phyloP scores from a whole-genome alignment of 2,329 filamentous ascomycete genomes.

The Aspergillus hiratsukae region DNA sequence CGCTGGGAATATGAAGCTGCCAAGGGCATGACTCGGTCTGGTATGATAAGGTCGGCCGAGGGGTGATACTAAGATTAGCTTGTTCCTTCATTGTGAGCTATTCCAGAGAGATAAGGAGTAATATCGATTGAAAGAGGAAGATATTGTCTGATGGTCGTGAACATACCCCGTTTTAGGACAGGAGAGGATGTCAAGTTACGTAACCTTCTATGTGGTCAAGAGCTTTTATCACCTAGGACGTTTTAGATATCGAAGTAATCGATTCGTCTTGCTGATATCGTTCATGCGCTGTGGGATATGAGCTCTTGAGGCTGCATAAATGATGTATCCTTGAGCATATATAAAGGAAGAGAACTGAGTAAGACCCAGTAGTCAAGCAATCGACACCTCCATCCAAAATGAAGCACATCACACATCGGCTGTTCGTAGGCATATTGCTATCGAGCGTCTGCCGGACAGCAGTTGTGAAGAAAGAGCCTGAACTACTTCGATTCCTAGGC shows the following conservation, averaged over 20 bases:
- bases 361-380: no score
- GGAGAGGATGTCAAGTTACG: background rate
- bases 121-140: background rate
- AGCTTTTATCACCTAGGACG: background rate
- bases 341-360: no score
- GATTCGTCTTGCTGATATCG: background rate
- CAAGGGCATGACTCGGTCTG: no score
- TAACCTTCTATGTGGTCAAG: background rate
- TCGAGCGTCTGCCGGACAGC: background rate
- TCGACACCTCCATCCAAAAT: background rate
- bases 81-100: no score
- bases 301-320: no score
- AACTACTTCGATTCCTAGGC: slow-evolving; percentile 25
- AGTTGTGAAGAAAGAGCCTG: background rate
- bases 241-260: background rate
- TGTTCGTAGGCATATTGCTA: slow-evolving; percentile 1
- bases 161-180: background rate
- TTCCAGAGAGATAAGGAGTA: background rate
- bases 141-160: background rate
- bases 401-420: background rate
- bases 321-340: no score
- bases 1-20: no score
- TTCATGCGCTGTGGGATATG: no score
- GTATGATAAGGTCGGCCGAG: no score
- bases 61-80: background rate